Percentiles rank a stretch among this genome's conserved stretches.
Evolutionary conservation across 1,284 basidiomycete species (phyloP).

Genomic region (Porodaedalea pini): DNA sequence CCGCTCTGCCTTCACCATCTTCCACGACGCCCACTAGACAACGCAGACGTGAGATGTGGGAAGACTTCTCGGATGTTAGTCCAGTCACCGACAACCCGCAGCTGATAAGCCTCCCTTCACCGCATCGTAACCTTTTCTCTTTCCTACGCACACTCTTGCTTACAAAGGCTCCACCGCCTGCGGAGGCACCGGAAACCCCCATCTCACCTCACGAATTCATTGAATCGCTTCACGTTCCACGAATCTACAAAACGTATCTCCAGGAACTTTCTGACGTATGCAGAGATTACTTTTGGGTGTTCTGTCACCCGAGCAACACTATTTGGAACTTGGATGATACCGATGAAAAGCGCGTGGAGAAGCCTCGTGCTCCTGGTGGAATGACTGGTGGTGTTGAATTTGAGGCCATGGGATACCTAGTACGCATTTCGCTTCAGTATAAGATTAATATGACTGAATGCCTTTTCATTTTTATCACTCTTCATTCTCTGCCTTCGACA

Average conservation of each 20-base stretch:
- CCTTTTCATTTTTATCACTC: not conserved
- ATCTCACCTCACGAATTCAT: slow-evolving; percentile 87
- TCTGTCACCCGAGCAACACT: slow-evolving; percentile 92
- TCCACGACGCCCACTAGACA: slow-evolving; percentile 26
- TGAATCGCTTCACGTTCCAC: slow-evolving; percentile 73
- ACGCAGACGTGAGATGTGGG: slow-evolving; percentile 54
- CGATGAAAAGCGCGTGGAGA: slow-evolving; percentile 81
- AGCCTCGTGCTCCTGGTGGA: slow-evolving; percentile 91
- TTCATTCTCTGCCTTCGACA: not conserved
- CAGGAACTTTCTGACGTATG: slow-evolving; percentile 87
- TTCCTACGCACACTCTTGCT: slow-evolving; percentile 68
- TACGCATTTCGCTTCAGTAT: slow-evolving; percentile 50
- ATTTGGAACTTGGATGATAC: slow-evolving; percentile 83
- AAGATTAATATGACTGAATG: too few relatives aligned
- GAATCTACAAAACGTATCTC: slow-evolving; percentile 90
- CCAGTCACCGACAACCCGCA: slow-evolving; percentile 36
- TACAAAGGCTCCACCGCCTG: slow-evolving; percentile 70
- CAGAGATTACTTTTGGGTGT: slow-evolving; percentile 98
- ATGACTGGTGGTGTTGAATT: slow-evolving; percentile 99
- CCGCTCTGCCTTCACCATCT: slow-evolving; percentile 52
- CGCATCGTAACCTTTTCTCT: slow-evolving; percentile 69
- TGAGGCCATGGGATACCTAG: slow-evolving; percentile 94
- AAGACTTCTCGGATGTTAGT: slow-evolving; percentile 32
- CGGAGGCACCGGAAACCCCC: slow-evolving; percentile 60
- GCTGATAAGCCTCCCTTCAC: slow-evolving; percentile 61